Conservation (phyloP, 148 eudicot species). For the Rhododendron simsii region DNA sequence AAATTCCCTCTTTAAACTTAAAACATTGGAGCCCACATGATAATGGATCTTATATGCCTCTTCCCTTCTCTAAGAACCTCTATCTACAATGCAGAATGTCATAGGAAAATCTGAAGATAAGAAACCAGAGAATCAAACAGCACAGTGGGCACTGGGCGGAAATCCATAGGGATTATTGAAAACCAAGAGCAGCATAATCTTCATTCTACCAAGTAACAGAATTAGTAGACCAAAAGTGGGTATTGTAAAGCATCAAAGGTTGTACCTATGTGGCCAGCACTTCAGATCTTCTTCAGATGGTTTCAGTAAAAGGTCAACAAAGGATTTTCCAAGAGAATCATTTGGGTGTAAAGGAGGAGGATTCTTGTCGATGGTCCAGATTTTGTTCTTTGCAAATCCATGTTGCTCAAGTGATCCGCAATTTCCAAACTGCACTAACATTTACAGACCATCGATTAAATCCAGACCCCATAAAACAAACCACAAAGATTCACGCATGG, state of each 20-base stretch:
- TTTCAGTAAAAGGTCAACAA: constrained; percentile 76
- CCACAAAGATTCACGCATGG: neutral
- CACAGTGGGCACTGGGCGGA: neutral
- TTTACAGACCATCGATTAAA: neutral
- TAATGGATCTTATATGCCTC: neutral
- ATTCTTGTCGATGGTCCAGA: constrained; percentile 66
- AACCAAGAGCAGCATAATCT: neutral
- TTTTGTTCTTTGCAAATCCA: constrained; percentile 85
- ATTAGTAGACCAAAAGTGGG: neutral
- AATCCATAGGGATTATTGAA: neutral
- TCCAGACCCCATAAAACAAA: neutral
- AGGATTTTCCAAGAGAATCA: constrained; percentile 63
- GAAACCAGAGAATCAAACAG: neutral
- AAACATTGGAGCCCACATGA: neutral
- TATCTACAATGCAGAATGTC: neutral
- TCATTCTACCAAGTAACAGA: neutral
- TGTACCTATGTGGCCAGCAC: constrained; percentile 81
- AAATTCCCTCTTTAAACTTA: neutral
- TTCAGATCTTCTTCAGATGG: constrained; percentile 76
- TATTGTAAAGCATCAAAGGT: constrained; percentile 3
- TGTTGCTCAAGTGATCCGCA: constrained; percentile 80
- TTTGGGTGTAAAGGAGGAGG: constrained; percentile 61
- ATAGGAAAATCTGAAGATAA: neutral
- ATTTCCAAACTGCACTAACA: constrained; percentile 63
- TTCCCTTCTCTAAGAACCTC: neutral